phyloP scores from a whole-genome alignment of 768 basidiomycete genomes.

The Steccherinum ochraceum region DNA sequence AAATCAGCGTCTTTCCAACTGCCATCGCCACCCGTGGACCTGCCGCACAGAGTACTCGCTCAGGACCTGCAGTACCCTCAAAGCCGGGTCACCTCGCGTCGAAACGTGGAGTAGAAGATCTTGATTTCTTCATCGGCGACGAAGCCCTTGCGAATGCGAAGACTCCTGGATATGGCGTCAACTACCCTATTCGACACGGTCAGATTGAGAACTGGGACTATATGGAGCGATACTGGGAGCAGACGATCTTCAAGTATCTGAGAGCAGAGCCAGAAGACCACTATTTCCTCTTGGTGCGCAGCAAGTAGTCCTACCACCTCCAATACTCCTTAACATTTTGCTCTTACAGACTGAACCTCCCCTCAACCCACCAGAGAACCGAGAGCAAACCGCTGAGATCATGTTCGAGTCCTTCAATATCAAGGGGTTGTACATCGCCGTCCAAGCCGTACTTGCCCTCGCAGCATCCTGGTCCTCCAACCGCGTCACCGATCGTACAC shows the following conservation, averaged over 20 bases:
- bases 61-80: slow-evolving; percentile 71
- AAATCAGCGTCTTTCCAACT: slow-evolving; percentile 85
- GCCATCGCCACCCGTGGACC: slow-evolving; percentile 90
- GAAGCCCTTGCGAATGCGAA: slow-evolving; percentile 95
- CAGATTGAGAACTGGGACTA: slow-evolving; percentile 99
- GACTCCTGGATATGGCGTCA: slow-evolving; percentile 88
- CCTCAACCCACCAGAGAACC: slow-evolving; percentile 95
- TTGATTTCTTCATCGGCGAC: slow-evolving; percentile 99
- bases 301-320: not conserved
- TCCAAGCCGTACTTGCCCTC: slow-evolving; percentile 96
- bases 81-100: slow-evolving; percentile 92
- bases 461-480: slow-evolving; percentile 96
- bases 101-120: slow-evolving; percentile 96
- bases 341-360: slow-evolving; percentile 88
- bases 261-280: slow-evolving; percentile 98
- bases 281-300: slow-evolving; percentile 88
- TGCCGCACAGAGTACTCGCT: slow-evolving; percentile 47
- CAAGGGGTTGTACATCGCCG: slow-evolving; percentile 96
- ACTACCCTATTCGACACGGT: slow-evolving; percentile 96
- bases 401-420: slow-evolving; percentile 99
- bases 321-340: not conserved
- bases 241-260: slow-evolving; percentile 99
- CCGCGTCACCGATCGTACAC: slow-evolving; percentile 81
- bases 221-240: slow-evolving; percentile 99
- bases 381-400: slow-evolving; percentile 98